Percentiles rank a stretch among this genome's conserved stretches.
Conservation (phyloP, 2,329 filamentous ascomycete genomes). For the Rhynchosporium graminicola region DNA sequence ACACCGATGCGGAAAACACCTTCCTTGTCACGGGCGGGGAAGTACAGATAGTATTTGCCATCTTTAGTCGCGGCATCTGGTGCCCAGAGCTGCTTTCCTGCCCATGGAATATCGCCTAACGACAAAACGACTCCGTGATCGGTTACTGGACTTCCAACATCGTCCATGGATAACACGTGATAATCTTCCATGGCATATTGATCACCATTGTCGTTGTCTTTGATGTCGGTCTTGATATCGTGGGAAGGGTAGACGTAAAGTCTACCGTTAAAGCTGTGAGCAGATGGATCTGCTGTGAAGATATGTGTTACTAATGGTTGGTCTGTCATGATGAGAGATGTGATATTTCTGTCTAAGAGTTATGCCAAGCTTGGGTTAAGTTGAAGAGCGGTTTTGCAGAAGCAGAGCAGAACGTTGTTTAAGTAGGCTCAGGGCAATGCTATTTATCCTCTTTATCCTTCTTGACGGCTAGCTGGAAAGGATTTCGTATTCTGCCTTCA, state of each 20-base stretch:
- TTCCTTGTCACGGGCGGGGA: slow-evolving; percentile 71
- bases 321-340: slow-evolving; percentile 17
- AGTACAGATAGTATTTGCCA: slow-evolving; percentile 75
- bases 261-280: slow-evolving; percentile 74
- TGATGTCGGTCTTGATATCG: slow-evolving; percentile 72
- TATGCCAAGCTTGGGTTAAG: not conserved
- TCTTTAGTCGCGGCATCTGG: slow-evolving; percentile 71
- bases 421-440: slow-evolving; percentile 10
- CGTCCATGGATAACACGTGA: slow-evolving; percentile 68
- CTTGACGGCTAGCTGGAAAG: slow-evolving; percentile 4
- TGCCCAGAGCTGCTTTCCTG: slow-evolving; percentile 77
- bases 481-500: not conserved
- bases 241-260: slow-evolving; percentile 82
- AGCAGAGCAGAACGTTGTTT: not conserved
- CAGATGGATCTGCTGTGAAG: slow-evolving; percentile 79
- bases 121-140: slow-evolving; percentile 73
- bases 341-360: too few relatives aligned
- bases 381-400: not conserved
- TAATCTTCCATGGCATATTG: slow-evolving; percentile 86
- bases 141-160: slow-evolving; percentile 58
- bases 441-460: slow-evolving; percentile 16
- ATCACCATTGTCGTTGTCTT: slow-evolving; percentile 81
- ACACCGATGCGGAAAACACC: slow-evolving; percentile 76
- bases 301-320: slow-evolving; percentile 69
- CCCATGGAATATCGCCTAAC: slow-evolving; percentile 71